A percentile compares a stretch with the other conserved stretches of the same genome.
Evolutionary conservation across 495 filamentous ascomycete species (phyloP).

Genomic region (Staphylotrichum longicolle): DNA sequence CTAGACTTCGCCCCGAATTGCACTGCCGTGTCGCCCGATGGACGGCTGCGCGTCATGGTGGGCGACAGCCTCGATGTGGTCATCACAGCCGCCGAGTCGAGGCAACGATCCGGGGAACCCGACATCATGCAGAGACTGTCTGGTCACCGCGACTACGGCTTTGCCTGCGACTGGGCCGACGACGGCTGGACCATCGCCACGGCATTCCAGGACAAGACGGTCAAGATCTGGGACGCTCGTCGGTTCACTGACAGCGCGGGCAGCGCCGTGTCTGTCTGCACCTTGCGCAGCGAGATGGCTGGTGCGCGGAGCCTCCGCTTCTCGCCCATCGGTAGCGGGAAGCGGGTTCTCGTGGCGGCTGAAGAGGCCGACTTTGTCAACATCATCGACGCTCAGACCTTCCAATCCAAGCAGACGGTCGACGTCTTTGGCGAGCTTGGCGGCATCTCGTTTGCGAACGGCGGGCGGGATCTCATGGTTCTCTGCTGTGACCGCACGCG

Average conservation of each 20-base stretch:
- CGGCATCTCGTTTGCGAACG: constrained; percentile 69
- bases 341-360: constrained; percentile 69
- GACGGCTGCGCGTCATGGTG: constrained; percentile 76
- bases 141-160: constrained; percentile 79
- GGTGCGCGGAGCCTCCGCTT: constrained; percentile 77
- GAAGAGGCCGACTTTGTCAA: constrained; percentile 84
- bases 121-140: constrained; percentile 53
- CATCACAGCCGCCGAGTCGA: constrained; percentile 49
- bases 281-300: constrained; percentile 71
- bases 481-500: constrained; percentile 71
- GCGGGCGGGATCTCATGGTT: constrained; percentile 68
- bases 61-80: constrained; percentile 48
- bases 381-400: constrained; percentile 72
- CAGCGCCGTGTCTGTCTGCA: constrained; percentile 49
- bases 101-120: constrained; percentile 29
- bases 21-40: constrained; percentile 74
- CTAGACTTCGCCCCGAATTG: constrained; percentile 78
- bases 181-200: constrained; percentile 88
- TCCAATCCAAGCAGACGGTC: constrained; percentile 65
- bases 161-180: constrained; percentile 88
- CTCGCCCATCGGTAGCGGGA: constrained; percentile 73
- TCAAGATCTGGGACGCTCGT: constrained; percentile 84
- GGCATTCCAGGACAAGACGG: constrained; percentile 81
- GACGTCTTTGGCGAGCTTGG: constrained; percentile 86
- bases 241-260: constrained; percentile 58